Evolutionary conservation across 2,329 filamentous ascomycete genomes (phyloP).

Genomic region (Pezicula rhizophila): DNA sequence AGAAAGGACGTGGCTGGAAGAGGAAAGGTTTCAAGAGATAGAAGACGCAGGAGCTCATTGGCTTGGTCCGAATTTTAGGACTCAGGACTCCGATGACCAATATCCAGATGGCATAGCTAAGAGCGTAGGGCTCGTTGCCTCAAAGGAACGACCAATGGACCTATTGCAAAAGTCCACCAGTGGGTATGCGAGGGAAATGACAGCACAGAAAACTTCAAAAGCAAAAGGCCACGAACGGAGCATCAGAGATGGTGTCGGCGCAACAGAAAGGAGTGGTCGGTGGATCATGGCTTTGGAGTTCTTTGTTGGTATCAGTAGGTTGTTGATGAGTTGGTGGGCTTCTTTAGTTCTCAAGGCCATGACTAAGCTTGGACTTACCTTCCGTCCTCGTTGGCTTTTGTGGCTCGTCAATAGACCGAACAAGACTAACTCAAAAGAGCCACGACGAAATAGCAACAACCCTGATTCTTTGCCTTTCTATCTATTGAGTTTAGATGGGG

Average conservation of each 20-base stretch:
- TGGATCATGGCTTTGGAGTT: slow-evolving; percentile 76
- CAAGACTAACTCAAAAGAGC: slow-evolving; percentile 11
- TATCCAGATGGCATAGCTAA: slow-evolving; percentile 19
- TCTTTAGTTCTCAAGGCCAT: slow-evolving; percentile 34
- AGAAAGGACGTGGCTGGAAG: slow-evolving; percentile 84
- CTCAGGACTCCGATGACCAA: slow-evolving; percentile 17
- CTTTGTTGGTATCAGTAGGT: slow-evolving; percentile 64
- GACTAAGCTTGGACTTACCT: slow-evolving; percentile 51
- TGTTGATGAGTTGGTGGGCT: slow-evolving; percentile 45
- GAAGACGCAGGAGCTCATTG: slow-evolving; percentile 40
- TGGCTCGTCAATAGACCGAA: slow-evolving; percentile 24
- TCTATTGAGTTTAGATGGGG: slow-evolving; percentile 45
- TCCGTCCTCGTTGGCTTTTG: slow-evolving; percentile 59
- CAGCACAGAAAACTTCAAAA: slow-evolving; percentile 48
- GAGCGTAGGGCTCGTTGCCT: slow-evolving; percentile 23
- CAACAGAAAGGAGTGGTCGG: slow-evolving; percentile 69
- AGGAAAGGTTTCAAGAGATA: slow-evolving; percentile 74
- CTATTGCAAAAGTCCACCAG: slow-evolving; percentile 39
- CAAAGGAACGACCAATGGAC: slow-evolving; percentile 21
- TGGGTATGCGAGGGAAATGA: slow-evolving; percentile 66
- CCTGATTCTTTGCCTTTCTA: slow-evolving; percentile 42
- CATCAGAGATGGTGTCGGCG: slow-evolving; percentile 63
- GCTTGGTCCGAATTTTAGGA: slow-evolving; percentile 25
- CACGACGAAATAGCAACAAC: slow-evolving; percentile 16
- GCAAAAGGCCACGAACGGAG: slow-evolving; percentile 34